Evolutionary conservation across 805 yeast genomes (phyloP).

Genomic region (Saturnispora galanensis): DNA sequence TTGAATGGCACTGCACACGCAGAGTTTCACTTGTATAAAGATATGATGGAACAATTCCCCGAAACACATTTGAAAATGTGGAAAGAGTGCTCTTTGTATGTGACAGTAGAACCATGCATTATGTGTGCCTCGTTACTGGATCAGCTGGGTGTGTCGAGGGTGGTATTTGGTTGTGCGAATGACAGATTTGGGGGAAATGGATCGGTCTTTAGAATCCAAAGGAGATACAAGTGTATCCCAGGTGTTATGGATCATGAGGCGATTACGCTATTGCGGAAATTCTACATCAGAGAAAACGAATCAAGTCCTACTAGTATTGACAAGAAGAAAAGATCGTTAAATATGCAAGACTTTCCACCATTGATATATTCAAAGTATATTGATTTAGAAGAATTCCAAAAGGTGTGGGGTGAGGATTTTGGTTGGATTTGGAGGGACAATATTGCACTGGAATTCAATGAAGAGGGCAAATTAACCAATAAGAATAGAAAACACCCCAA

Average conservation of each 20-base stretch:
- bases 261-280: slow-evolving; percentile 65
- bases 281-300: slow-evolving; percentile 77
- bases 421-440: slow-evolving; percentile 19
- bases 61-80: slow-evolving; percentile 29
- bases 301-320: slow-evolving; percentile 74
- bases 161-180: slow-evolving; percentile 87
- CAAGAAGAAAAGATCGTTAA: slow-evolving; percentile 59
- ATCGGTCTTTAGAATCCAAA: slow-evolving; percentile 56
- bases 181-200: slow-evolving; percentile 98
- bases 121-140: slow-evolving; percentile 94
- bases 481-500: background rate
- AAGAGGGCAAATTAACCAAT: slow-evolving; percentile 6
- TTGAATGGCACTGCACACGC: slow-evolving; percentile 89
- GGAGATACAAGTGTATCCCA: slow-evolving; percentile 35
- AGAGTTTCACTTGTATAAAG: slow-evolving; percentile 72
- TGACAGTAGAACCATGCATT: slow-evolving; percentile 95
- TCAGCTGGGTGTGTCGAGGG: slow-evolving; percentile 64
- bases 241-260: slow-evolving; percentile 79
- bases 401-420: slow-evolving; percentile 37
- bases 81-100: slow-evolving; percentile 60
- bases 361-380: slow-evolving; percentile 49
- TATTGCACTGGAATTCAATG: slow-evolving; percentile 19
- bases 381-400: slow-evolving; percentile 37
- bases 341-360: slow-evolving; percentile 46
- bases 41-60: slow-evolving; percentile 31